Percentiles rank a stretch among this genome's conserved stretches.
Evolutionary conservation across 2,329 filamentous ascomycete species (phyloP).

Genomic region (Penicillium sumatraense): DNA sequence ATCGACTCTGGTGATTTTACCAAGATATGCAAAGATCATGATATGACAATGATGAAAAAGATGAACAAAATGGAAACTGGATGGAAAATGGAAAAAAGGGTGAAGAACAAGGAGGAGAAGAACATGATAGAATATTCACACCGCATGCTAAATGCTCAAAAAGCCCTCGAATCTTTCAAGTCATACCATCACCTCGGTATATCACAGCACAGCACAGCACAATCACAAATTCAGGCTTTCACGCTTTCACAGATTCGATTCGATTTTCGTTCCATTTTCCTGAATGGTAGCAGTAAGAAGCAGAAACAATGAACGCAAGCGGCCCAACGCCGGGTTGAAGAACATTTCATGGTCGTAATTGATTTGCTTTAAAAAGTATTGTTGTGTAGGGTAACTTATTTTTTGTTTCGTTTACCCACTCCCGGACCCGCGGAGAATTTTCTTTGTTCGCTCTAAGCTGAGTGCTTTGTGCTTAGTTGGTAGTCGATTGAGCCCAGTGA

Average conservation of each 20-base stretch:
- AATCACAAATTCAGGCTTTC: no score
- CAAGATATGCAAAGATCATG: slow-evolving; percentile 3
- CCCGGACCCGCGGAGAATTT: slow-evolving; percentile 17
- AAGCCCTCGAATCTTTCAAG: slow-evolving; percentile 23
- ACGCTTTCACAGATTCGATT: slow-evolving; percentile 20
- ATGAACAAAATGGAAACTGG: not conserved
- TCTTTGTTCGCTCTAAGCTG: slow-evolving; percentile 5
- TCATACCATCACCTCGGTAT: slow-evolving; percentile 30
- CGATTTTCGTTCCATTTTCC: slow-evolving; percentile 20
- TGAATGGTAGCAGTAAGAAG: slow-evolving; percentile 22
- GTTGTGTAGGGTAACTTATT: slow-evolving; percentile 4
- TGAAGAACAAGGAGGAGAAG: not conserved
- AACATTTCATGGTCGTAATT: slow-evolving; percentile 31
- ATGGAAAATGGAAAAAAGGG: slow-evolving; percentile 22
- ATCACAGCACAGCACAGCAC: no score
- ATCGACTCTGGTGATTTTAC: no score
- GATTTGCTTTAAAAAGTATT: not conserved
- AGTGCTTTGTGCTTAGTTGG: slow-evolving; percentile 27
- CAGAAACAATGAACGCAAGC: slow-evolving; percentile 29
- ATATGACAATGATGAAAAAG: slow-evolving; percentile 21
- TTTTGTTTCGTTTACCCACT: no score
- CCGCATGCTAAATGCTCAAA: slow-evolving; percentile 43
- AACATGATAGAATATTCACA: slow-evolving; percentile 34
- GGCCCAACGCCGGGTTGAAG: slow-evolving; percentile 42
- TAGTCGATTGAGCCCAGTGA: slow-evolving; percentile 46